phyloP scores from a whole-genome alignment of 2,329 filamentous ascomycete species.

The Exophiala calicioides region DNA sequence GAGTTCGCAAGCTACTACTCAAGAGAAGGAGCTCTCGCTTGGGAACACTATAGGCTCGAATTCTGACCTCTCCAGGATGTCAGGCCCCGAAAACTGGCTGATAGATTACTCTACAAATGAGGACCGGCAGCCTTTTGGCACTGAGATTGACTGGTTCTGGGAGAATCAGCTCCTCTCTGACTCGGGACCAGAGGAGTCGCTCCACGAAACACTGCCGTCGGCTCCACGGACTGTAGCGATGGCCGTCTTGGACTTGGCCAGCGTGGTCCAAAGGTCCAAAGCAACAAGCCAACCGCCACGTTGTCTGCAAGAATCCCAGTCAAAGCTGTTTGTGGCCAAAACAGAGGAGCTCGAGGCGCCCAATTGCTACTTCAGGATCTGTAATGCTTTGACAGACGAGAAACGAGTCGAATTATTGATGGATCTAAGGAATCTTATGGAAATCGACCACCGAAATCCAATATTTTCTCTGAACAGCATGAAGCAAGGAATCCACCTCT shows the following conservation, averaged over 20 bases:
- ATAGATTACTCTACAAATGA: background rate
- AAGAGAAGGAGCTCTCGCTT: no score
- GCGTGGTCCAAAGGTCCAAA: conserved; percentile 3
- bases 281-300: conserved; percentile 2
- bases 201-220: no score
- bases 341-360: conserved; percentile 3
- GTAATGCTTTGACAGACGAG: conserved; percentile 12
- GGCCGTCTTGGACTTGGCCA: background rate
- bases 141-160: conserved; percentile 9
- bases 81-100: conserved; percentile 1
- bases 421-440: conserved; percentile 4
- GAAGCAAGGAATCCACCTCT: conserved; percentile 17
- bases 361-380: conserved; percentile 11
- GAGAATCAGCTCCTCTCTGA: conserved; percentile 2
- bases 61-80: conserved; percentile 1
- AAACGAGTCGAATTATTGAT: conserved; percentile 12
- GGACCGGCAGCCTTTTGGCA: background rate
- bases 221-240: background rate
- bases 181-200: no score
- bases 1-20: background rate
- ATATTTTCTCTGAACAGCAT: conserved; percentile 18
- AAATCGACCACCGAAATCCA: conserved; percentile 8
- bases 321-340: conserved; percentile 10
- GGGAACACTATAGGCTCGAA: no score
- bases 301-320: conserved; percentile 12